phyloP scores from a whole-genome alignment of 306 rosid species.

The Argentina anserina region DNA sequence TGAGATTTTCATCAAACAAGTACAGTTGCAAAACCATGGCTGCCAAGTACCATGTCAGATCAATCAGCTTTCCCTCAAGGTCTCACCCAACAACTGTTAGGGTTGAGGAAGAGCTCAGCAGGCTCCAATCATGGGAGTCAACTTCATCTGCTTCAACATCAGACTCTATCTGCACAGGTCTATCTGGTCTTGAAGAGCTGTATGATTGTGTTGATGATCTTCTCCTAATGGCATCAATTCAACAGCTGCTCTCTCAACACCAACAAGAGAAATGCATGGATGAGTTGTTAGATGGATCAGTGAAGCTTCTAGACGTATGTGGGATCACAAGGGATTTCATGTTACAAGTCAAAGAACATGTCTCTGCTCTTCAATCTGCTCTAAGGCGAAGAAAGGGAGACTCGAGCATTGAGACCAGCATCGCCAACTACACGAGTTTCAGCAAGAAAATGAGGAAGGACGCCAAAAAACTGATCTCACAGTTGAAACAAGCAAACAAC shows the following conservation, averaged over 20 bases:
- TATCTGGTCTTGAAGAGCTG: constrained; percentile 44
- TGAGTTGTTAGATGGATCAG: constrained; percentile 56
- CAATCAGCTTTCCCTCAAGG: constrained; percentile 59
- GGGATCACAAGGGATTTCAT: constrained; percentile 48
- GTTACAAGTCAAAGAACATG: constrained; percentile 48
- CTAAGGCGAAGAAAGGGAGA: constrained; percentile 64
- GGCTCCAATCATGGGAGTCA: constrained; percentile 37
- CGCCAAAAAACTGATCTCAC: constrained; percentile 34
- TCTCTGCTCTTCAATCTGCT: constrained; percentile 52
- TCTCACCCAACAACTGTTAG: constrained; percentile 53
- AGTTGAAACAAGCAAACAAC: constrained; percentile 23
- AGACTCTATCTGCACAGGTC: constrained; percentile 22
- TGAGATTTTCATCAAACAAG: constrained; percentile 3
- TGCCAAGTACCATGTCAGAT: constrained; percentile 38
- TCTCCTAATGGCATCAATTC: constrained; percentile 55
- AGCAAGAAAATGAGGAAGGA: constrained; percentile 56
- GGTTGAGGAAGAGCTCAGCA: constrained; percentile 47
- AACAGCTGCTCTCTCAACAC: constrained; percentile 37
- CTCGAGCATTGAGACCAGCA: constrained; percentile 35
- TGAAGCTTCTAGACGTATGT: constrained; percentile 56
- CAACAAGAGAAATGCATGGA: constrained; percentile 39
- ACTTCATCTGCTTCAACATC: constrained; percentile 28
- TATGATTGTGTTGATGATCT: constrained; percentile 50
- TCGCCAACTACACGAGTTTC: constrained; percentile 37
- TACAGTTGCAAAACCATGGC: constrained; percentile 33